phyloP scores from a whole-genome alignment of 2,329 filamentous ascomycete genomes.

The Celoporthe dispersa region DNA sequence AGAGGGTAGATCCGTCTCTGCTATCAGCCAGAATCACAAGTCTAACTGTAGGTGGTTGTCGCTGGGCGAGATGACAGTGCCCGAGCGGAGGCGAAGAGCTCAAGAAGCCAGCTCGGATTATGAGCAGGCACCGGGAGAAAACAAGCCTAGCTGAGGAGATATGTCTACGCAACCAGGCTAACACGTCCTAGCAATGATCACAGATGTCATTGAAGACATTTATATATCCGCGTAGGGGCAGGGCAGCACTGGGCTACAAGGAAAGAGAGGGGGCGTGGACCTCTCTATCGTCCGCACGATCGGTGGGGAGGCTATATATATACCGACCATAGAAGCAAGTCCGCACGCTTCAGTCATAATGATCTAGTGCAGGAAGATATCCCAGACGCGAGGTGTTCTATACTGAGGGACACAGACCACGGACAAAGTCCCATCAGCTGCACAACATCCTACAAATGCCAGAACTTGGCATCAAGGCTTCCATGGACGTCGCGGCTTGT shows the following conservation, averaged over 20 bases:
- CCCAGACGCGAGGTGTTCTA: not conserved
- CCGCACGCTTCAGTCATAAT: not conserved
- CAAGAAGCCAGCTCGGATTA: not conserved
- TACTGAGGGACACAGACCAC: not conserved
- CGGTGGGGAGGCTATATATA: not conserved
- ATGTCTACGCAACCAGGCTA: not conserved
- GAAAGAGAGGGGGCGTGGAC: too few relatives aligned
- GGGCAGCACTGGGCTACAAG: not conserved
- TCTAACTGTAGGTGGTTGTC: not conserved
- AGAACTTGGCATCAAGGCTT: not conserved
- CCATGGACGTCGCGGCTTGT: not conserved
- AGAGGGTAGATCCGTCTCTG: not conserved
- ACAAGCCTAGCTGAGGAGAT: not conserved
- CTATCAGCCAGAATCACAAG: not conserved
- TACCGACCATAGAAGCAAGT: not conserved
- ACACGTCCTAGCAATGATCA: not conserved
- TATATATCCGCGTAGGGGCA: not conserved
- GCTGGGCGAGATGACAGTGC: not conserved
- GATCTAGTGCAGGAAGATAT: not conserved
- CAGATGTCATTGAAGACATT: not conserved
- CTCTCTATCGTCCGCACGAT: not conserved
- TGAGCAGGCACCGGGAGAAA: not conserved
- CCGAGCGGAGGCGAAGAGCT: not conserved
- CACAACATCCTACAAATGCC: not conserved
- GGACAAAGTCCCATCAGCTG: not conserved